A percentile compares a stretch with the other conserved stretches of the same genome.
Conservation (phyloP, 2,329 filamentous ascomycete species). For the Sporothrix dimorphospora region DNA sequence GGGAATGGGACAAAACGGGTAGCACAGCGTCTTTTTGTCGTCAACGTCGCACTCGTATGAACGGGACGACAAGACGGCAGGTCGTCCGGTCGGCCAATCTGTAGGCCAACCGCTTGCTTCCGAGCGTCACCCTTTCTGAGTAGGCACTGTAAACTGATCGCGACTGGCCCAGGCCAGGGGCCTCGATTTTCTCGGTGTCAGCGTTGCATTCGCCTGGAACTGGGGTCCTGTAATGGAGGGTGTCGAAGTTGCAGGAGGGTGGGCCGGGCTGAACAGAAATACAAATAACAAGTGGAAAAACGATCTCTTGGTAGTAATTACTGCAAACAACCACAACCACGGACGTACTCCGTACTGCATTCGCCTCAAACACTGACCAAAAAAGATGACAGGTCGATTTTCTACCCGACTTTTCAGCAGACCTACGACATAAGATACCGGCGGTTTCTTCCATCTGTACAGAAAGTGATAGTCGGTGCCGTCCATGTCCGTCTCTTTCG, state of each 20-base stretch:
- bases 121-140: background rate
- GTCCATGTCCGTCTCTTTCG: background rate
- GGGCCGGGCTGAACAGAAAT: background rate
- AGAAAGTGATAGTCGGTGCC: conserved; percentile 16
- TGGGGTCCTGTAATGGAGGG: background rate
- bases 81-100: background rate
- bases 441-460: background rate
- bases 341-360: background rate
- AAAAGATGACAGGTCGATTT: conserved; percentile 23
- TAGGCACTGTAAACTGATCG: background rate
- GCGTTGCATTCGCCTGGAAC: conserved; percentile 17
- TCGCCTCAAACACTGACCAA: background rate
- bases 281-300: background rate
- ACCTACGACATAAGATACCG: no score
- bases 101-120: conserved; percentile 22
- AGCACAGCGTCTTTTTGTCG: background rate
- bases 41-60: background rate
- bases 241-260: background rate
- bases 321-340: background rate
- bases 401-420: background rate
- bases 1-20: conserved; percentile 11
- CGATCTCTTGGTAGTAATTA: background rate
- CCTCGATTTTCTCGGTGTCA: conserved; percentile 4
- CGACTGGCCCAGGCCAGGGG: background rate
- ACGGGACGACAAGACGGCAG: background rate